These are phyloP conservation scores for Pyrus communis DNA, from an alignment of 306 rosid genomes.

Conservation along the genomic window DNA sequence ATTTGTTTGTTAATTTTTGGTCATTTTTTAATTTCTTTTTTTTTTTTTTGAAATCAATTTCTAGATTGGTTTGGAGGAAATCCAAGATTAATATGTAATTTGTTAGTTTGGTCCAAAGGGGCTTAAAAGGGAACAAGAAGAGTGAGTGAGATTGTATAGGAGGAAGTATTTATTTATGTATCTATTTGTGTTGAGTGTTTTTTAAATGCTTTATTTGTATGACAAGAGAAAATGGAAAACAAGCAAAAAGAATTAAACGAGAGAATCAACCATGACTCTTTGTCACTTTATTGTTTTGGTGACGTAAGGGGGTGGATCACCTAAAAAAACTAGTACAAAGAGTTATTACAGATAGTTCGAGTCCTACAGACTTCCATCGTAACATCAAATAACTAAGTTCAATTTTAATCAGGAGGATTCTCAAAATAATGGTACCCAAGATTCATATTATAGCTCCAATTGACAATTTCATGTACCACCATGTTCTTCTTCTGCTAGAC, in stretches of 20 bases:
- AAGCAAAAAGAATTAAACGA: neutral
- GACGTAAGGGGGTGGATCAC: too few species aligned
- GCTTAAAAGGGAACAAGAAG: conserved; percentile 31
- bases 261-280: too few species aligned
- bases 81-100: conserved; percentile 18
- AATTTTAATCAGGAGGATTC: too few species aligned
- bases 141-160: conserved; percentile 60
- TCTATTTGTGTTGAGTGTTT: conserved; percentile 13
- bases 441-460: too few species aligned
- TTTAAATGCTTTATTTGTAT: conserved; percentile 16
- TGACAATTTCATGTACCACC: too few species aligned
- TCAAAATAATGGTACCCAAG: too few species aligned
- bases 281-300: too few species aligned
- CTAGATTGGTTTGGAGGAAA: conserved; percentile 26
- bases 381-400: too few species aligned
- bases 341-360: too few species aligned
- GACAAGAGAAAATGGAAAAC: neutral
- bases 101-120: conserved; percentile 64
- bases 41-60: conserved; percentile 2
- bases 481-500: too few species aligned
- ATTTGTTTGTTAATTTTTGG: neutral
- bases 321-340: too few species aligned
- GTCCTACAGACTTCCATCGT: too few species aligned
- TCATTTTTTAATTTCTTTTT: neutral
- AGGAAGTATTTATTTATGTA: conserved; percentile 37